These are phyloP conservation scores for Schizopora paradoxa DNA, from an alignment of 1,284 basidiomycete species.

Conservation along the genomic window DNA sequence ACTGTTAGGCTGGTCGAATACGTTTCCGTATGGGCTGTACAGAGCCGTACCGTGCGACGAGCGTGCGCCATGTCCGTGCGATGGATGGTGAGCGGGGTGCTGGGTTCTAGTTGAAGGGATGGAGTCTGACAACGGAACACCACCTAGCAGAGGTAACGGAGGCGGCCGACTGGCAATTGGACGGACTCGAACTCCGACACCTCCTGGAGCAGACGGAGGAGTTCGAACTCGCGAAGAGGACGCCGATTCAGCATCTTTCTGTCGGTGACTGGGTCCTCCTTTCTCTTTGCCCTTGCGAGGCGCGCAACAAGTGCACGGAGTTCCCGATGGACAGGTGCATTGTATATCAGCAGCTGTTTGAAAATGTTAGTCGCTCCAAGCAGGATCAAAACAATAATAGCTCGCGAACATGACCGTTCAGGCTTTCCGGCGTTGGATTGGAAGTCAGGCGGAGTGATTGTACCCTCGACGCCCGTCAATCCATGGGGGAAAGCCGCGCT, in stretches of 20 bases:
- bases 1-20: slow-evolving; percentile 4
- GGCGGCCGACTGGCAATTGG: too few relatives aligned
- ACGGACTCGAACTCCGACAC: too few relatives aligned
- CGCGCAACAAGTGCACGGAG: too few relatives aligned
- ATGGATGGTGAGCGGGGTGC: slow-evolving; percentile 9
- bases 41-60: slow-evolving; percentile 13
- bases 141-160: too few relatives aligned
- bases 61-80: slow-evolving; percentile 13
- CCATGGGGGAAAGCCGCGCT: slow-evolving; percentile 69
- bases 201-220: too few relatives aligned
- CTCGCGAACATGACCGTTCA: slow-evolving; percentile 14
- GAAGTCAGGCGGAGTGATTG: slow-evolving; percentile 36
- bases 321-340: too few relatives aligned
- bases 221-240: too few relatives aligned
- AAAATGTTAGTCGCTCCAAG: slow-evolving; percentile 37
- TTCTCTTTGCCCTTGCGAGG: too few relatives aligned
- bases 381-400: slow-evolving; percentile 4
- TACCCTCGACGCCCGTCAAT: slow-evolving; percentile 58
- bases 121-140: neutral
- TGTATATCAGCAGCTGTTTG: slow-evolving; percentile 32
- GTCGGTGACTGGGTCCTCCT: too few relatives aligned
- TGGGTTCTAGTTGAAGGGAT: slow-evolving; percentile 3
- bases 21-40: slow-evolving; percentile 14
- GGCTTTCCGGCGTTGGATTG: slow-evolving; percentile 31
- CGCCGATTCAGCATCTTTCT: too few relatives aligned